Evolutionary conservation across 805 yeast species (phyloP), one percentile per base, ranked within the genome.

Genomic region (Clavispora fructus): DNA sequence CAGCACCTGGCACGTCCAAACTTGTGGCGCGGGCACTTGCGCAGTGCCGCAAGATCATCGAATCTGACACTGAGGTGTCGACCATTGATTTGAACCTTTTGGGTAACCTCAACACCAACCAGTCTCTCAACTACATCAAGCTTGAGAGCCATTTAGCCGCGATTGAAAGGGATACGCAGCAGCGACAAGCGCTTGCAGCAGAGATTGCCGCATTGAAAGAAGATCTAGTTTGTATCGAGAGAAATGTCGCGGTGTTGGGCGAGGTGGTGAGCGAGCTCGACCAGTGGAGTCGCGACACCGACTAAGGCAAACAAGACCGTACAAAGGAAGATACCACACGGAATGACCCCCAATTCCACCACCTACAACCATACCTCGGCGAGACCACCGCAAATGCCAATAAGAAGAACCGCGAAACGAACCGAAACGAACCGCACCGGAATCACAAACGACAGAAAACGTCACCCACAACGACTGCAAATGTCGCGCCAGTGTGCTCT

Each of bases 61-160:
- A 72, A 35, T 51, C 69, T 1, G 77, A 72, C 47, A 69, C 76
- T 1, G 73, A 66, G 42, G 67, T 66, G 17, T 60, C 75, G 12
- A 61, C 67, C n/a, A 62, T 69, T 50, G 66, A 79, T 49, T 62
- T 82, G 55, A 77, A 73, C 52, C 60, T 78, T 12, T 51, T 81
- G 29, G 78, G 78, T 45, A 77, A 79, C 51, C 61, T 79, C 47
- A 82, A 82, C 56, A 81, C 83, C n/a, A 71, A 78, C 44, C 77
- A 80, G 40, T 75, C 82, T 0, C 61, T 80, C 50, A 77, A 76
- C 54, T 79, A 77, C 53, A 71, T 72, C 49, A 69, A 71, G 53
- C 51, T 72, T 26, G 74, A 69, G 45, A 67, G 69, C 53, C 64
- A 62, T 28, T 53, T 71, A 43, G 69, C 71, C 41, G 66, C 63